Evolutionary conservation across 805 yeast genomes (phyloP).

Genomic region (Lipomyces sp.): DNA sequence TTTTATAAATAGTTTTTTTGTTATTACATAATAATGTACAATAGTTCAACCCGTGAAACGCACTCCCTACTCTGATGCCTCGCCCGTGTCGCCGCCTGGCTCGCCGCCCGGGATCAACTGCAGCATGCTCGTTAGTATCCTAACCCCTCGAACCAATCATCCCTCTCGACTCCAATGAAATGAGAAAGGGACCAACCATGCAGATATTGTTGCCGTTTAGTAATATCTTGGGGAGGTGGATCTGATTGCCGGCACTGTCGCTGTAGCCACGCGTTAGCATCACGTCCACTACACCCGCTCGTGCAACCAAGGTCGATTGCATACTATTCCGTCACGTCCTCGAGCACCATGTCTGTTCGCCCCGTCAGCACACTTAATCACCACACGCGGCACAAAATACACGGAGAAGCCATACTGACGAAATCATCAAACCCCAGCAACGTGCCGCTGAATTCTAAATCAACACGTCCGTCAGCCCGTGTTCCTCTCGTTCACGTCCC

Average conservation of each 20-base stretch:
- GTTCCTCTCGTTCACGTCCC: too few relatives aligned
- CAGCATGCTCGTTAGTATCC: not conserved
- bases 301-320: slow-evolving; percentile 27
- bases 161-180: too few relatives aligned
- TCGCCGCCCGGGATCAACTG: slow-evolving; percentile 31
- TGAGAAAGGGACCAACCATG: slow-evolving; percentile 34
- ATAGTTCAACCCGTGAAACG: not conserved
- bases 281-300: too few relatives aligned
- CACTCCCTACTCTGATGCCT: not conserved
- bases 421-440: slow-evolving; percentile 92
- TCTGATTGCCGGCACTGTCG: slow-evolving; percentile 46
- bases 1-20: not conserved
- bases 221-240: slow-evolving; percentile 43
- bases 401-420: slow-evolving; percentile 49
- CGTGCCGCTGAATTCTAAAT: slow-evolving; percentile 77
- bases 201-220: slow-evolving; percentile 43
- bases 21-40: not conserved
- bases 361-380: too few relatives aligned
- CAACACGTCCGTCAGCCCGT: slow-evolving; percentile 26
- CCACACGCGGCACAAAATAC: too few relatives aligned
- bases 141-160: too few relatives aligned
- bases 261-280: slow-evolving; percentile 18
- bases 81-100: slow-evolving; percentile 15
- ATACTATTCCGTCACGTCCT: slow-evolving; percentile 65
- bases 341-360: slow-evolving; percentile 69